A percentile compares a stretch with the other conserved stretches of the same genome.
phyloP scores from a whole-genome alignment of 2,329 filamentous ascomycete genomes.

The Acephala macrosclerotiorum region DNA sequence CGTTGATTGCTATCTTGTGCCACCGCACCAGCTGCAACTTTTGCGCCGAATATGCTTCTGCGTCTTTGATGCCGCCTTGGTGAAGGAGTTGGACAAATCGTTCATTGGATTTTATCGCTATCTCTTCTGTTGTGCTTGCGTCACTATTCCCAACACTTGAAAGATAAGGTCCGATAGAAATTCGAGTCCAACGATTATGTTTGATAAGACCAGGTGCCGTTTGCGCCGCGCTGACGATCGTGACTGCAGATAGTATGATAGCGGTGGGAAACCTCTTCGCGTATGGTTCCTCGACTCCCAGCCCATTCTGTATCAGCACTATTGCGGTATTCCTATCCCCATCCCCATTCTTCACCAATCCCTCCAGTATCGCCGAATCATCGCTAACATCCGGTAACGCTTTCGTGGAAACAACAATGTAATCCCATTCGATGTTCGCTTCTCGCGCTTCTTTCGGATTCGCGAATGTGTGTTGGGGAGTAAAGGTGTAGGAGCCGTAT shows the following conservation, averaged over 20 bases:
- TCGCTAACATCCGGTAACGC: constrained; percentile 43
- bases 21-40: constrained; percentile 75
- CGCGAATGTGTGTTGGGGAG: constrained; percentile 66
- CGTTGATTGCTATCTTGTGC: constrained; percentile 82
- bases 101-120: constrained; percentile 43
- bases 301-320: constrained; percentile 43
- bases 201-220: constrained; percentile 66
- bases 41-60: constrained; percentile 67
- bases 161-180: constrained; percentile 72
- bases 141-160: constrained; percentile 49
- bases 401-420: constrained; percentile 43
- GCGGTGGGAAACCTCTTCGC: constrained; percentile 64
- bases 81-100: constrained; percentile 54
- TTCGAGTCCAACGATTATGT: constrained; percentile 78
- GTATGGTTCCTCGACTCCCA: constrained; percentile 60
- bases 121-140: constrained; percentile 31
- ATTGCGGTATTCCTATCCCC: constrained; percentile 36
- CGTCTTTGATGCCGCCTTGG: constrained; percentile 68
- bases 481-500: constrained; percentile 73
- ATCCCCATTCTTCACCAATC: constrained; percentile 33
- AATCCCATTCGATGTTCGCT: constrained; percentile 50
- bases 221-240: constrained; percentile 73
- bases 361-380: constrained; percentile 39
- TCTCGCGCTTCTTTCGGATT: constrained; percentile 55
- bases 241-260: constrained; percentile 72